Conservation (phyloP, 2,329 filamentous ascomycete genomes). For the Pseudocercospora eumusae region DNA sequence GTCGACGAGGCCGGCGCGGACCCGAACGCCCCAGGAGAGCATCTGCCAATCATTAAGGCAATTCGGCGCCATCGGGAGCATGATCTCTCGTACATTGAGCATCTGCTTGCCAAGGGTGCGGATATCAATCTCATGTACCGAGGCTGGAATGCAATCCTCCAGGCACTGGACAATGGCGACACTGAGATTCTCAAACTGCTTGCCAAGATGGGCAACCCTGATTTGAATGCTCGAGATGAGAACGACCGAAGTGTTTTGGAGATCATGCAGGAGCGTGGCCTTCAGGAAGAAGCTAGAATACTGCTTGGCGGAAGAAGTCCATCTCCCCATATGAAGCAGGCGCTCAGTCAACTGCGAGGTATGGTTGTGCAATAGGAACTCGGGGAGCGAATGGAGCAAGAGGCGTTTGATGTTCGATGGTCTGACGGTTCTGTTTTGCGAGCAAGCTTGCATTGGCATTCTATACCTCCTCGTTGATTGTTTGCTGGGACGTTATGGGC, state of each 20-base stretch:
- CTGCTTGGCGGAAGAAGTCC: conserved; percentile 24
- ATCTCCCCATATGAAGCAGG: conserved; percentile 26
- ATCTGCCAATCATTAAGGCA: conserved; percentile 70
- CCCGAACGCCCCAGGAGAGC: conserved; percentile 68
- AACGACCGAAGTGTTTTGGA: conserved; percentile 57
- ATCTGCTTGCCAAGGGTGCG: conserved; percentile 64
- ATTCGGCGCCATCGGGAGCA: conserved; percentile 59
- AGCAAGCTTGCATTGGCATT: conserved; percentile 6
- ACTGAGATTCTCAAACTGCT: conserved; percentile 56
- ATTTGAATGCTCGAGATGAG: conserved; percentile 58
- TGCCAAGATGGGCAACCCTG: conserved; percentile 52
- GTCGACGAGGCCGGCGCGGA: conserved; percentile 61
- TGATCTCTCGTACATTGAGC: conserved; percentile 62
- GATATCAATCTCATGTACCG: conserved; percentile 69
- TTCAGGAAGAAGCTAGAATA: conserved; percentile 52
- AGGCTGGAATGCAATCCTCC: conserved; percentile 66
- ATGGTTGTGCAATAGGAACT: conserved; percentile 18
- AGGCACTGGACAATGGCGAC: conserved; percentile 66
- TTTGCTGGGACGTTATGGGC: background rate
- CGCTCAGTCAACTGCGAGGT: conserved; percentile 19
- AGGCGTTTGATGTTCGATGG: conserved; percentile 10
- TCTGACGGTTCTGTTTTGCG: conserved; percentile 7
- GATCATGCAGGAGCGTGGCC: conserved; percentile 59
- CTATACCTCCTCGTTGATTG: conserved; percentile 10
- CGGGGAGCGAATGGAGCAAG: conserved; percentile 8